Base-by-base conservation (phyloP, 257 asterid genomes). In the Anisodus acutangulus region DNA sequence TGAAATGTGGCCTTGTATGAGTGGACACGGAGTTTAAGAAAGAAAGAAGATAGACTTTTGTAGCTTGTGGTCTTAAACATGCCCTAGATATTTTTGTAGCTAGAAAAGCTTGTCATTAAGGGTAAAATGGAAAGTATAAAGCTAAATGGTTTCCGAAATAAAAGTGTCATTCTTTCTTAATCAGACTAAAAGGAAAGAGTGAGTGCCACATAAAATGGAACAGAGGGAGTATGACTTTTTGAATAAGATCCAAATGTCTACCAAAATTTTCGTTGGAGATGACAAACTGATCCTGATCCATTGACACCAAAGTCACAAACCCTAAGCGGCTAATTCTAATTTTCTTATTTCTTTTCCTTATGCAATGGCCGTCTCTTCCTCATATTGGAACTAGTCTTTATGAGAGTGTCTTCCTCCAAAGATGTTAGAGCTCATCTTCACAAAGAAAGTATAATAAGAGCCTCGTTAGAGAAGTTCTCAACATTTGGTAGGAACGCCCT, bases 311-410 rank as follows among this genome's bases (percentile, higher is more conserved):
- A 49, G 45, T 49, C 10, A 13, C 80, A 12, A n/a, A 19, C 60
- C 60, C n/a, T 74, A 22, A 49, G 64, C 64, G 16, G 2, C 62
- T 13, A 49, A 47, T 19, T 74, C 62, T 22, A 9, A 74, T 49
- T 26, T 49, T 49, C 81, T 4, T 49, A 3, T 49, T 49, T 31
- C 59, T 47, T 70, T 45, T 47, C 9, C 41, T 72, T 72, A 2
- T 47, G 39, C 10, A 0, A 19, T 47, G 58, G 10, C 60, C 47
- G 26, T 74, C 11, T 49, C 45, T n/a, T 45, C 80, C 41, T 74
- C 81, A 12, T 49, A 22, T 51, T 51, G 60, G 22, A 74, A 49
- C 22, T 49, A 49, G 62, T 49, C 81, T 51, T 74, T 74, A 62
- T 74, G 4, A 13, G 51, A 22, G 39, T 0, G 80, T 26, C 41